phyloP scores from a whole-genome alignment of 2,329 filamentous ascomycete genomes.

The Salinomyces thailandicus region DNA sequence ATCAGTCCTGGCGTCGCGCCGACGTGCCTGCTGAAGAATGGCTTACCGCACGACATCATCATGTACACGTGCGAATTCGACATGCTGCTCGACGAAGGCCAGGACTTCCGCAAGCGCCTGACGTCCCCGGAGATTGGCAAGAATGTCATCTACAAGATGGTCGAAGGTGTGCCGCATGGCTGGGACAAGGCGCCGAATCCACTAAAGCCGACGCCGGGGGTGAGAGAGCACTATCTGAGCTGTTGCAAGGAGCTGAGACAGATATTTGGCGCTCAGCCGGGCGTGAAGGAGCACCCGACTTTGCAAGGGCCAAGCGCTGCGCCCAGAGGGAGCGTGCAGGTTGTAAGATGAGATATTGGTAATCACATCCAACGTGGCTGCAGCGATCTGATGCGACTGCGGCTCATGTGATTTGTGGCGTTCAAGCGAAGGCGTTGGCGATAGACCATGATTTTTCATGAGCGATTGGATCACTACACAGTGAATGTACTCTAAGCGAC shows the following conservation, averaged over 20 bases:
- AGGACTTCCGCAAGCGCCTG: conserved; percentile 52
- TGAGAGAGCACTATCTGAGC: conserved; percentile 44
- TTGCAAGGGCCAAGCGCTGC: conserved; percentile 10
- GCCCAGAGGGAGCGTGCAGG: conserved; percentile 13
- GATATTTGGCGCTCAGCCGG: conserved; percentile 26
- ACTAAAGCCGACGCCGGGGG: conserved; percentile 40
- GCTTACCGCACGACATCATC: conserved; percentile 49
- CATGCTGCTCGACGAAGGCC: conserved; percentile 53
- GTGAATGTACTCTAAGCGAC: too few species aligned
- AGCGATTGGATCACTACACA: too few species aligned
- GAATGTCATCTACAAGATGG: conserved; percentile 48
- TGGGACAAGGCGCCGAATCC: conserved; percentile 60
- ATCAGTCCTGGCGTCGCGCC: conserved; percentile 49
- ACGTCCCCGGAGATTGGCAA: conserved; percentile 33
- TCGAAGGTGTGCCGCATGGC: conserved; percentile 50
- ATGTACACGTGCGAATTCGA: conserved; percentile 57
- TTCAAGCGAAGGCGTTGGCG: neutral
- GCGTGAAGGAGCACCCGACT: conserved; percentile 5
- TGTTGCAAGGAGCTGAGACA: conserved; percentile 43
- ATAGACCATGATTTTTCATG: too few species aligned
- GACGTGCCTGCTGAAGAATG: conserved; percentile 41
- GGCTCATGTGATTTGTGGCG: neutral
- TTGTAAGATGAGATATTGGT: conserved; percentile 12
- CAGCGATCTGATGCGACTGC: too few species aligned
- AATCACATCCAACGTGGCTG: too few species aligned